Percentiles rank a stretch among this genome's conserved stretches.
Evolutionary conservation across 441 rosid genomes (phyloP).

Genomic region (Lepidium campestre): DNA sequence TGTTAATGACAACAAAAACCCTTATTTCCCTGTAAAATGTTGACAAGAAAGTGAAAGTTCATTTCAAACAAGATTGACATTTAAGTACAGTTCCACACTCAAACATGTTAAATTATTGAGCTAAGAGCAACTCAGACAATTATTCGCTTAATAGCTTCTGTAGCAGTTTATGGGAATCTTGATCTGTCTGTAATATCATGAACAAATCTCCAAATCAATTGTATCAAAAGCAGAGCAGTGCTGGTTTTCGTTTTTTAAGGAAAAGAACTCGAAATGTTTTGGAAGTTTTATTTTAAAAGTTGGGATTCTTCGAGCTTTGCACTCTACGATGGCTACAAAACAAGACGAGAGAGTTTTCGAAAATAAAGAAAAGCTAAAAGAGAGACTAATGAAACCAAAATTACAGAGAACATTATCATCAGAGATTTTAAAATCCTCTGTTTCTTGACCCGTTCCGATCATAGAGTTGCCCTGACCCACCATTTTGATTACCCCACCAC

Average conservation of each 20-base stretch:
- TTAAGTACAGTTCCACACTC: neutral
- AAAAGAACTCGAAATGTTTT: neutral
- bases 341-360: neutral
- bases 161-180: neutral
- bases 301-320: slow-evolving; percentile 12
- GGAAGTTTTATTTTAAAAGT: neutral
- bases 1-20: neutral
- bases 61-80: neutral
- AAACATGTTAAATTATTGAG: neutral
- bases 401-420: slow-evolving; percentile 14
- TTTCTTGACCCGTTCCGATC: slow-evolving; percentile 22
- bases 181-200: neutral
- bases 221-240: neutral
- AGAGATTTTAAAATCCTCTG: slow-evolving; percentile 23
- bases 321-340: slow-evolving; percentile 14
- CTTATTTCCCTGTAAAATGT: neutral
- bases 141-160: no score
- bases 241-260: neutral
- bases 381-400: neutral
- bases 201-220: neutral
- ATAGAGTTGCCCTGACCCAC: slow-evolving; percentile 20
- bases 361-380: neutral
- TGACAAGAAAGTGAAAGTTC: neutral
- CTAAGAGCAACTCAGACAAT: neutral
- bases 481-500: slow-evolving; percentile 22